Evolutionary conservation across 116 monocot genomes (phyloP).

Genomic region (Papilionanthe hybrid): DNA sequence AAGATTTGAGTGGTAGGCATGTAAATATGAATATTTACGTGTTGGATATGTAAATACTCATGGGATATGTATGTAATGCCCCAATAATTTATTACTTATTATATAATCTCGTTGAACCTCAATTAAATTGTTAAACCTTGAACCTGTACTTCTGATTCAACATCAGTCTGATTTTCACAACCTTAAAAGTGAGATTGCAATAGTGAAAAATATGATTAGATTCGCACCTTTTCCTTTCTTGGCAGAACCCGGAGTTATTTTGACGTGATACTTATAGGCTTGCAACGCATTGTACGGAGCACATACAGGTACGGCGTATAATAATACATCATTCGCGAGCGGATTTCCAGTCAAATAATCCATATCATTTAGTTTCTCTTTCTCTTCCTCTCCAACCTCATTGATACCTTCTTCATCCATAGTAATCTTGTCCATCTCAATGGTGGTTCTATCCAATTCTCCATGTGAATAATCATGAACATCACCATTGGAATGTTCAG

Average conservation of each 20-base stretch:
- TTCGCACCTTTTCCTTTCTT: constrained; percentile 93
- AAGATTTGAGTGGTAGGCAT: too few relatives aligned
- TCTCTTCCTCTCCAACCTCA: constrained; percentile 78
- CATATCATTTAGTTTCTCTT: constrained; percentile 77
- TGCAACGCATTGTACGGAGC: constrained; percentile 95
- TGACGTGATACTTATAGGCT: constrained; percentile 89
- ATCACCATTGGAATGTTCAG: constrained; percentile 16
- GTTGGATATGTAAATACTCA: too few relatives aligned
- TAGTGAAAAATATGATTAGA: background rate
- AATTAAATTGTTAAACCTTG: too few relatives aligned
- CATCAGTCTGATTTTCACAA: too few relatives aligned
- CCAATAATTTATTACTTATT: too few relatives aligned
- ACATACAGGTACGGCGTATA: constrained; percentile 94
- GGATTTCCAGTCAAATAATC: constrained; percentile 92
- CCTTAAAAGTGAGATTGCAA: background rate
- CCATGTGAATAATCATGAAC: constrained; percentile 13
- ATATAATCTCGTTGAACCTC: too few relatives aligned
- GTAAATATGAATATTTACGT: too few relatives aligned
- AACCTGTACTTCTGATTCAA: too few relatives aligned
- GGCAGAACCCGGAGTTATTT: constrained; percentile 92
- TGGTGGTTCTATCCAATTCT: constrained; percentile 10
- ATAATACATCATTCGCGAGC: constrained; percentile 72
- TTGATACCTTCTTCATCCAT: constrained; percentile 76
- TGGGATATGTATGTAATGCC: too few relatives aligned
- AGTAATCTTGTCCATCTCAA: constrained; percentile 41